Base-by-base conservation (phyloP, 2,329 filamentous ascomycete genomes). In the Fusarium zealandicum region DNA sequence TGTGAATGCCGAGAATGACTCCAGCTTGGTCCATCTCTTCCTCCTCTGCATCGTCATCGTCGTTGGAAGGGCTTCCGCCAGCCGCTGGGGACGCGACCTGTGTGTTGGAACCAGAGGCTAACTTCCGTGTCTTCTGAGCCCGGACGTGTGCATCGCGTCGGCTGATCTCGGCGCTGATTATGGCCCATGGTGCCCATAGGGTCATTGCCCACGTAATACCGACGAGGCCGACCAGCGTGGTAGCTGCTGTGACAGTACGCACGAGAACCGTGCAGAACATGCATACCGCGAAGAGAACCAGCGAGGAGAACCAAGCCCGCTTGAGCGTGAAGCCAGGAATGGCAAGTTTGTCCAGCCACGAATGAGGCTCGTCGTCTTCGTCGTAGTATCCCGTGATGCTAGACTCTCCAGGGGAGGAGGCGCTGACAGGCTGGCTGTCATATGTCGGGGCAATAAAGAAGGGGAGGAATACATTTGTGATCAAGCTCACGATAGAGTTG, bases 171-270 rank as follows among this genome's bases (percentile, higher is more conserved):
- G 91, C 91, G 38, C 91, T 92, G 70, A 98, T 97, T 65, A 98
- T 90, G 32, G 93, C 93, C 77, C 93, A 98, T 0, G 93, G 93
- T 1, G 93, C 93, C 93, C 93, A 98, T 20, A 96, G 84, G 2
- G 92, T 92, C 67, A 97, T 78, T 17, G 93, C 92, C 93, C 93
- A 98, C 1, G 91, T 92, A 53, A 98, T 86, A 28, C 93, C 93
- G 40, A 96, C 87, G 18, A 95, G 77, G 1, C 87, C 90, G 50
- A 96, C 88, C 28, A 96, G 82, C 2, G 85, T 80, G 0, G 90
- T 96, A 1, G 90, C 93, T 9, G 82, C 84, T 51, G 83, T 78
- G 7, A 92, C 87, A 3, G 84, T 86, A 33, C 80, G 82, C 32
- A 96, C 90, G 54, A 96, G 81, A 51, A 96, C 86, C 0, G 93